Base-by-base conservation (phyloP, 305 asterid species). In the Fraxinus greggii region DNA sequence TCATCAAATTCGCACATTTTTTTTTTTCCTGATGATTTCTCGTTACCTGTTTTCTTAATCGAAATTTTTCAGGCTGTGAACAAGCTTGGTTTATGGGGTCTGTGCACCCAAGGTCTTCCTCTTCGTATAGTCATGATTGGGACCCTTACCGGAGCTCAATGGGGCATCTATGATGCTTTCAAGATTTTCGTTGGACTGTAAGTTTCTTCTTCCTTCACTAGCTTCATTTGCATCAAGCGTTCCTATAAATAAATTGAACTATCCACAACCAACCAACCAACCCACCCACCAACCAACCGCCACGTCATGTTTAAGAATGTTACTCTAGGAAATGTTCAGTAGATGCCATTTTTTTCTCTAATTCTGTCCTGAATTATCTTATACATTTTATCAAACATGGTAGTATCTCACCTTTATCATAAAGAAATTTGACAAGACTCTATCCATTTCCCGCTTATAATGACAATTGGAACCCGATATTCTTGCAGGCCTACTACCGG, bases 51-150 rank as follows among this genome's bases (percentile, higher is more conserved):
- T 48, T 28, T 28, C 76, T 76, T 79, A 3, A 48, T 54, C 17
- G 6, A 2, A 15, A 28, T 0, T 29, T 61, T 75, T 82, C 90
- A 92, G 98, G 98, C 98, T 72, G 94, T 94, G 83, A 88, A 85
- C 40, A 95, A 92, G 88, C 87, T 95, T 12, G 99, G 99, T 9
- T 75, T 95, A 63, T 76, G 85, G 96, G 98, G 97, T 4, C 80
- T 95, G 83, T 92, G 91, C 69, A 95, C 97, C 10, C 95, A 96
- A 17, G 99, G 99, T 9, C 99, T 95, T 82, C 99, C 99, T 82
- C 92, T 94, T 21, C 97, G 99, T 79, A 92, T 95, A 10, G 67
- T 94, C 86, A 95, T 95, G 98, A 81, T 95, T 3, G 97, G 99
- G 3, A 90, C 97, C 10, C 96, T 95, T 7, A 95, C 99, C 0